A percentile compares a stretch with the other conserved stretches of the same genome.
Evolutionary conservation across 495 filamentous ascomycete genomes (phyloP).

Genomic region (Hyphodiscus hymeniophilus): DNA sequence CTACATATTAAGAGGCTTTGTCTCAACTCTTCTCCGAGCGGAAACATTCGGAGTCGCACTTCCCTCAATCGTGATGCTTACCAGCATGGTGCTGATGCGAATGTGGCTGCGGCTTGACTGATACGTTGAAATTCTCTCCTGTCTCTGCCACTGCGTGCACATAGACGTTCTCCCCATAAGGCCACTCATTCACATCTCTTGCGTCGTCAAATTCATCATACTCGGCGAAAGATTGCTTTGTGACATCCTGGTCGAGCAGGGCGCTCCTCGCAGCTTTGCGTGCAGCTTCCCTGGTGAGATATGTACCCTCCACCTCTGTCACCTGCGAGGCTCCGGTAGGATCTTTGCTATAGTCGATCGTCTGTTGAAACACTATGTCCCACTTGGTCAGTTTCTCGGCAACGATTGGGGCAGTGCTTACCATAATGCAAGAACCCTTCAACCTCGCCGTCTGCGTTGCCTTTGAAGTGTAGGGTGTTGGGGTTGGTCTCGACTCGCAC

Average conservation of each 20-base stretch:
- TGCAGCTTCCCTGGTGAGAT: constrained; percentile 24
- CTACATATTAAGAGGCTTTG: constrained; percentile 10
- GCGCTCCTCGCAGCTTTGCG: constrained; percentile 22
- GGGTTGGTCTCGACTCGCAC: constrained; percentile 30
- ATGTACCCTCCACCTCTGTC: constrained; percentile 33
- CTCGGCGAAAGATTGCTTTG: constrained; percentile 27
- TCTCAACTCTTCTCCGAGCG: constrained; percentile 1
- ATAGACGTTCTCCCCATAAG: constrained; percentile 35
- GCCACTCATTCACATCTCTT: constrained; percentile 25
- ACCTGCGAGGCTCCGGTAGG: constrained; percentile 25
- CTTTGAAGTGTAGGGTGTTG: constrained; percentile 26
- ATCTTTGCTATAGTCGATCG: constrained; percentile 31
- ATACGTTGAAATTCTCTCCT: constrained; percentile 33
- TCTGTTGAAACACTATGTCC: constrained; percentile 29
- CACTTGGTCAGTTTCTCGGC: background rate
- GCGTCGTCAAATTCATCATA: constrained; percentile 29
- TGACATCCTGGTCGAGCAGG: constrained; percentile 20
- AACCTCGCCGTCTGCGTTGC: constrained; percentile 13
- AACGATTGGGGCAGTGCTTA: constrained; percentile 1
- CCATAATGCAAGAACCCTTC: constrained; percentile 29
- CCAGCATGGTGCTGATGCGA: constrained; percentile 6
- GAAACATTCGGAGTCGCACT: constrained; percentile 6
- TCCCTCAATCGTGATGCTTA: constrained; percentile 10
- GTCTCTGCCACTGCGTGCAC: constrained; percentile 33
- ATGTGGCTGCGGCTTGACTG: constrained; percentile 23